A percentile compares a stretch with the other conserved stretches of the same genome.
Evolutionary conservation across 192 early-diverging fungal genomes (phyloP).

Genomic region (Obelidium mucronatum): DNA sequence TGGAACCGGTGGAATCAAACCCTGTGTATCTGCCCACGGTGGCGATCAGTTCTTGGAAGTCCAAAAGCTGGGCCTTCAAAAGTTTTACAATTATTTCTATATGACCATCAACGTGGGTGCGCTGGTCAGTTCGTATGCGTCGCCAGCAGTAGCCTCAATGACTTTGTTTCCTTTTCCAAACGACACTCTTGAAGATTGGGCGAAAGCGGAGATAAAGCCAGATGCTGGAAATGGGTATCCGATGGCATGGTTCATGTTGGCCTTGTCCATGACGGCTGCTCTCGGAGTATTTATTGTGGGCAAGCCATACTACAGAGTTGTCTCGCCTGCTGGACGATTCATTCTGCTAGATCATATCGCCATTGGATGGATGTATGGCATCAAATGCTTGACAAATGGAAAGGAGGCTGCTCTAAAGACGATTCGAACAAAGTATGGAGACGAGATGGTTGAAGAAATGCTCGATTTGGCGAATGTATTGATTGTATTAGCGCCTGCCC

Average conservation of each 20-base stretch:
- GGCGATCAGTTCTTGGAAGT: conserved; percentile 62
- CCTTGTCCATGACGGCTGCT: conserved; percentile 52
- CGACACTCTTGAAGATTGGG: background rate
- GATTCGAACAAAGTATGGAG: conserved; percentile 14
- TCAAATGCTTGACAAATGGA: conserved; percentile 10
- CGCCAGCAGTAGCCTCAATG: conserved; percentile 46
- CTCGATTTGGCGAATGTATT: conserved; percentile 46
- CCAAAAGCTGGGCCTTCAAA: conserved; percentile 55
- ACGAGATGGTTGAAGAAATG: conserved; percentile 41
- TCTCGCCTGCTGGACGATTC: conserved; percentile 67
- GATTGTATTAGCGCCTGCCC: conserved; percentile 38
- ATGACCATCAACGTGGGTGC: conserved; percentile 67
- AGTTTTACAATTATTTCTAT: conserved; percentile 61
- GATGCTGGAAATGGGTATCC: conserved; percentile 53
- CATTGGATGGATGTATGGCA: conserved; percentile 35
- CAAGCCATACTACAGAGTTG: conserved; percentile 63
- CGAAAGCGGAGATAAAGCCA: background rate
- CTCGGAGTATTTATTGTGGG: conserved; percentile 59
- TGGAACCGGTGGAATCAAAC: conserved; percentile 74
- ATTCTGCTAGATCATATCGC: conserved; percentile 51
- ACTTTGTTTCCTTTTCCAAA: conserved; percentile 18
- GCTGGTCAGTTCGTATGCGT: conserved; percentile 55
- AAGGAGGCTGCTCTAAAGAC: background rate
- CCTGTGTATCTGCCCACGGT: conserved; percentile 63
- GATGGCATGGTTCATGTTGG: conserved; percentile 50